These are phyloP conservation scores for Fraxinus ornus DNA, from an alignment of 305 asterid genomes.

Conservation along the genomic window DNA sequence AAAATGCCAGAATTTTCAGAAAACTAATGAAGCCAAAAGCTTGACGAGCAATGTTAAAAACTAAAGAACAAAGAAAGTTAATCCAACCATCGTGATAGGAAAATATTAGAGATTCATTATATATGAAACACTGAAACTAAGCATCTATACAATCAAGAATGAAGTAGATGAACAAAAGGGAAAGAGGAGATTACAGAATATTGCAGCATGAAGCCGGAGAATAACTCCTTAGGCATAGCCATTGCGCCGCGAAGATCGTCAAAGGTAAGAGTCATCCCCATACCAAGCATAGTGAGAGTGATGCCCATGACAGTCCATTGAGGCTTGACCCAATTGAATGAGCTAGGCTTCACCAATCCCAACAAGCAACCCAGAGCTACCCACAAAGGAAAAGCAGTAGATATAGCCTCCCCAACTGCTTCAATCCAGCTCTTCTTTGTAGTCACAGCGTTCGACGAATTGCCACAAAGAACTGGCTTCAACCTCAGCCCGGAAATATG, in stretches of 20 bases:
- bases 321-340: conserved; percentile 82
- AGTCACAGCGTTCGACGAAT: conserved; percentile 46
- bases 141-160: neutral
- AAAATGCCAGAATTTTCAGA: neutral
- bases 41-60: neutral
- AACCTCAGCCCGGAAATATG: conserved; percentile 13
- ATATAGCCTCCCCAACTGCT: conserved; percentile 52
- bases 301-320: conserved; percentile 82
- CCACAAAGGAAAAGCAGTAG: conserved; percentile 87
- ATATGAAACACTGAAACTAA: neutral
- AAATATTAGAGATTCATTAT: neutral
- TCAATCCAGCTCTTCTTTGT: conserved; percentile 55
- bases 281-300: conserved; percentile 90
- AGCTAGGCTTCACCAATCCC: conserved; percentile 62
- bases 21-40: neutral
- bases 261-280: conserved; percentile 93
- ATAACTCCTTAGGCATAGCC: conserved; percentile 84
- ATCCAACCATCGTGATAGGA: neutral
- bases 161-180: neutral
- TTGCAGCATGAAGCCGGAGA: conserved; percentile 71
- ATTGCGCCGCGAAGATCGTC: conserved; percentile 84
- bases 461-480: conserved; percentile 40
- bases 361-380: conserved; percentile 87
- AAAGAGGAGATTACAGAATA: conserved; percentile 49
- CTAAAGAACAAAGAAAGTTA: neutral